Evolutionary conservation across 2,329 filamentous ascomycete species (phyloP), one percentile per base, ranked within the genome.

Genomic region (Alternaria infectoria): DNA sequence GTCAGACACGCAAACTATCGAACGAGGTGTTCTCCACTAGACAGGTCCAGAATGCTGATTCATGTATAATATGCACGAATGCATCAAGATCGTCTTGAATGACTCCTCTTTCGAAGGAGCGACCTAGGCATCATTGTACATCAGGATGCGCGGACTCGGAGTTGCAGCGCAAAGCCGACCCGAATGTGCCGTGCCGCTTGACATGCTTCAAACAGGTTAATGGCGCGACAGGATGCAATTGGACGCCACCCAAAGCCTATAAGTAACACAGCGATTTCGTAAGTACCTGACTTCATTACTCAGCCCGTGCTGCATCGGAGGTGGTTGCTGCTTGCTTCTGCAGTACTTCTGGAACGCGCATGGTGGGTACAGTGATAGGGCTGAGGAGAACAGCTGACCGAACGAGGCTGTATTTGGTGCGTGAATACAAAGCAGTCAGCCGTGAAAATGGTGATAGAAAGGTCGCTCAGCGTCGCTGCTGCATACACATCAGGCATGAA

Each of bases 361-460:
- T 45, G 19, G 47, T 45, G 43, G n/a, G 26, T 12, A n/a, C 47
- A 44, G 8, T 17, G 43, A 36, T 66, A 59, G 46, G 61, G 57
- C 66, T 68, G 63, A 63, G 58, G 17, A 32, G 4, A 54, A 64
- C 28, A 65, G 30, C 55, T 63, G 64, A 23, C 60, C 62, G 23
- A 61, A 66, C 55, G 57, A 66, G 58, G 62, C 65, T 66, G 51
- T 54, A 36, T 26, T 44, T 44, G 49, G 11, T 36, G 21, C 50
- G 19, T 26, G 26, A 44, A 26, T 28, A 69, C 57, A 60, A 66
- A 63, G 61, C 63, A 62, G 36, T 50, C 36, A 23, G 50, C 12
- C 36, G 10, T 54, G 51, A 19, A 17, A 21, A 12, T 54, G 52
- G 59, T 46, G 13, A 59, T 28, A 21, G 15, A 13, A 28, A 17